Evolutionary conservation across 2,329 filamentous ascomycete species (phyloP).

Genomic region (Penicillium olsonii): DNA sequence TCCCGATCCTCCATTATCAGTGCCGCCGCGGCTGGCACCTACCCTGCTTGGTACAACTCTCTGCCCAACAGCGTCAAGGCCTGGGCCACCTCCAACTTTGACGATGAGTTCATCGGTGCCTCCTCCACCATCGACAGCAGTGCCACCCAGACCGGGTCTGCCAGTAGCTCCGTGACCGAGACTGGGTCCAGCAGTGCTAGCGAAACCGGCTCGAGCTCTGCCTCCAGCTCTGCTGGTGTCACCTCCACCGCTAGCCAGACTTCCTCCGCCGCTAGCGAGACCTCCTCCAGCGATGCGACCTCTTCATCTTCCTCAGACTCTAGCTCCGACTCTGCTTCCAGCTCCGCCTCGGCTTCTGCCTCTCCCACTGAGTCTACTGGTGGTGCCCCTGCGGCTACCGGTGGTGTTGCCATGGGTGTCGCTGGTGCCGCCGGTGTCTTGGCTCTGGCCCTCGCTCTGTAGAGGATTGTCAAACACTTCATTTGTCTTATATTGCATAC

Average conservation of each 20-base stretch:
- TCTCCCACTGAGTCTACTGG: conserved; percentile 22
- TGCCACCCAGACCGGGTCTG: not conserved
- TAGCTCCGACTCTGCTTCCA: not conserved
- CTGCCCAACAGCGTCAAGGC: conserved; percentile 28
- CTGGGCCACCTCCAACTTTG: conserved; percentile 18
- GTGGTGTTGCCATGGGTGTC: conserved; percentile 23
- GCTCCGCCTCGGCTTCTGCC: conserved; percentile 7
- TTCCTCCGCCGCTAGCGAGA: not conserved
- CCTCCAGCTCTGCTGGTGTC: conserved; percentile 1
- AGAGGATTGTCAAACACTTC: not conserved
- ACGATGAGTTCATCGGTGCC: not conserved
- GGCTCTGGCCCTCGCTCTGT: conserved; percentile 29
- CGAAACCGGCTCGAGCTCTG: not conserved
- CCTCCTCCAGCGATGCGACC: not conserved
- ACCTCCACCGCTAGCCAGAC: not conserved
- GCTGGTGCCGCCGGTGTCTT: conserved; percentile 27
- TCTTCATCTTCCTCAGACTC: conserved; percentile 1
- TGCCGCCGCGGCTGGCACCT: conserved; percentile 21
- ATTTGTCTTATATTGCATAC: not conserved
- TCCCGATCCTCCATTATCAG: conserved; percentile 16
- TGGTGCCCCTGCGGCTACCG: conserved; percentile 26
- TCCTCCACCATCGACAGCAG: not conserved
- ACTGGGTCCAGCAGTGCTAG: not conserved
- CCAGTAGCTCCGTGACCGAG: not conserved
- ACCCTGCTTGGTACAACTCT: conserved; percentile 29